Percentiles rank a stretch among this genome's conserved stretches.
Conservation (phyloP, 1,139 yeast genomes). For the Yamadazyma trypodendri region DNA sequence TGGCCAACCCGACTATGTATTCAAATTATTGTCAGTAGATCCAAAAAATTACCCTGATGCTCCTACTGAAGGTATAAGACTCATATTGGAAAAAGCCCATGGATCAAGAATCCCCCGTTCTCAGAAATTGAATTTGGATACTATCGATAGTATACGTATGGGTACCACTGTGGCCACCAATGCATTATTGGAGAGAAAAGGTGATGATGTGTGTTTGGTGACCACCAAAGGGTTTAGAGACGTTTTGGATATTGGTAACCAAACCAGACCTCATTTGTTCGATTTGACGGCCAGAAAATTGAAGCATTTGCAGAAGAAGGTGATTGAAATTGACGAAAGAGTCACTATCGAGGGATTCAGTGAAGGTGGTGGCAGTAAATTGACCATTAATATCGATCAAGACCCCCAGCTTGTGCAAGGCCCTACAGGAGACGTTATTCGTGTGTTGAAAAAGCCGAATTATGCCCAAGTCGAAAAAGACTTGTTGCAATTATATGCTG, state of each 20-base stretch:
- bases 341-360: conserved; percentile 39
- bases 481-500: conserved; percentile 23
- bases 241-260: conserved; percentile 42
- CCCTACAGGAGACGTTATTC: conserved; percentile 36
- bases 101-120: conserved; percentile 47
- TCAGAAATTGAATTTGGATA: conserved; percentile 28
- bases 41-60: conserved; percentile 86
- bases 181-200: conserved; percentile 48
- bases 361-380: conserved; percentile 42
- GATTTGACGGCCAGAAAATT: conserved; percentile 38
- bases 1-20: conserved; percentile 35
- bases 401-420: conserved; percentile 30
- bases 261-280: conserved; percentile 39
- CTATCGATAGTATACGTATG: conserved; percentile 35
- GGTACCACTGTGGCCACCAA: conserved; percentile 44
- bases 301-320: conserved; percentile 34
- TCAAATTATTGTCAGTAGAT: conserved; percentile 80
- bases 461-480: conserved; percentile 23
- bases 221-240: conserved; percentile 55
- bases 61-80: conserved; percentile 84
- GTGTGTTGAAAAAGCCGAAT: conserved; percentile 34
- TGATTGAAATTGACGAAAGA: conserved; percentile 40
- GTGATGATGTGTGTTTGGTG: conserved; percentile 48
- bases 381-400: conserved; percentile 15
- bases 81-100: conserved; percentile 63